Percentiles rank a stretch among this genome's conserved stretches.
phyloP scores from a whole-genome alignment of 148 eudicot genomes.

The Persicaria tinctoria region DNA sequence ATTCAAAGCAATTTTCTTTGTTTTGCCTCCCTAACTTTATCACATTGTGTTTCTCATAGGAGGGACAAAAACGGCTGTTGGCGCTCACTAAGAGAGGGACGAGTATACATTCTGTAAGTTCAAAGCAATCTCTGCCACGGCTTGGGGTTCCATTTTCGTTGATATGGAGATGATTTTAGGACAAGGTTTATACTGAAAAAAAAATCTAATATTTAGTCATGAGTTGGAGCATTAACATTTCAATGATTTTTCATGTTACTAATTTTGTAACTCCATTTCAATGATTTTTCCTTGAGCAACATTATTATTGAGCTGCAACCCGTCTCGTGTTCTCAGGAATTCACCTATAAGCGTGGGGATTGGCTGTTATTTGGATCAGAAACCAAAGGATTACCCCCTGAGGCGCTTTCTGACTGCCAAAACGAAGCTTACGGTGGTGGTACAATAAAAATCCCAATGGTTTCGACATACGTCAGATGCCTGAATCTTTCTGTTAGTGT shows the following conservation, averaged over 20 bases:
- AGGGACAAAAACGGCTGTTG: slow-evolving; percentile 75
- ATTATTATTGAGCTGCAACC: background rate
- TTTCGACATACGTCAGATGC: slow-evolving; percentile 90
- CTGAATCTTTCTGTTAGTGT: slow-evolving; percentile 95
- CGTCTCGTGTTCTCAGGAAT: slow-evolving; percentile 34
- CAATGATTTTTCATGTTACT: background rate
- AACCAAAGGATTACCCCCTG: slow-evolving; percentile 79
- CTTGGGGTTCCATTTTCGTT: background rate
- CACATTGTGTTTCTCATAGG: slow-evolving; percentile 28
- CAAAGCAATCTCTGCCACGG: background rate
- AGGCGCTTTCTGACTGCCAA: slow-evolving; percentile 65
- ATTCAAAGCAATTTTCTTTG: slow-evolving; percentile 1
- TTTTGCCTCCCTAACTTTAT: background rate
- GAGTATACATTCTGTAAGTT: slow-evolving; percentile 68
- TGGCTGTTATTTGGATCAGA: slow-evolving; percentile 97
- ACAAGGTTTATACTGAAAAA: background rate
- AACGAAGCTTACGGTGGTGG: slow-evolving; percentile 62
- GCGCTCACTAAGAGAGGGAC: slow-evolving; percentile 91
- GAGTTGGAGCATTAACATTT: background rate
- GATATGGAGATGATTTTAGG: background rate
- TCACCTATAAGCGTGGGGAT: slow-evolving; percentile 71
- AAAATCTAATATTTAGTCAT: background rate
- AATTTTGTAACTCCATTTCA: background rate
- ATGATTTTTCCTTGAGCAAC: background rate
- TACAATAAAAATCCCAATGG: slow-evolving; percentile 77